These are phyloP conservation scores for Sarocladium brachiariae DNA, from an alignment of 2,329 filamentous ascomycete genomes.

Conservation along the genomic window DNA sequence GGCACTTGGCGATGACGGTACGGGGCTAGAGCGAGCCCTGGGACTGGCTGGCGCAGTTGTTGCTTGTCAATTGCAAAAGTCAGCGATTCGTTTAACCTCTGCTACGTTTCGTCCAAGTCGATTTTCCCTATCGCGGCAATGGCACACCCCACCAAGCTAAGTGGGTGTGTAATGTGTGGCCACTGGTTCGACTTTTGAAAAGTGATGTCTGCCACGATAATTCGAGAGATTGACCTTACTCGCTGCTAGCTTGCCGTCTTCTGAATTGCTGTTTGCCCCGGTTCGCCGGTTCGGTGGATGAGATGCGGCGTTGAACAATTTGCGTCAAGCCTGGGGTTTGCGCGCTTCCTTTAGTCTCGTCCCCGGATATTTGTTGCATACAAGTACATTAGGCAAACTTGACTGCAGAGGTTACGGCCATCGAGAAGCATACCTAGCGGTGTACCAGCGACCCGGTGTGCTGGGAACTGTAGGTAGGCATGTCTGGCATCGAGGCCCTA, in stretches of 20 bases:
- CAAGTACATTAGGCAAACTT: too few relatives aligned
- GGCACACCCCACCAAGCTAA: not conserved
- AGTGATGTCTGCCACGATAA: conserved; percentile 8
- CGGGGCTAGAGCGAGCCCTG: not conserved
- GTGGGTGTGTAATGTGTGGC: conserved; percentile 7
- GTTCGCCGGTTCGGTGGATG: too few relatives aligned
- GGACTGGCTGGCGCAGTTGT: conserved; percentile 8
- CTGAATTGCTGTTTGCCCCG: too few relatives aligned
- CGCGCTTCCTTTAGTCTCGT: too few relatives aligned
- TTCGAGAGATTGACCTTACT: not conserved
- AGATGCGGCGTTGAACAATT: too few relatives aligned
- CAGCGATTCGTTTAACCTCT: not conserved
- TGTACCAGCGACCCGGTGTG: not conserved
- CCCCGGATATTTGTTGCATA: too few relatives aligned
- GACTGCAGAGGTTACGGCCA: not conserved
- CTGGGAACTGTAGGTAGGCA: not conserved
- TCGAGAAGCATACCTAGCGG: not conserved
- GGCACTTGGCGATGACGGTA: conserved; percentile 8
- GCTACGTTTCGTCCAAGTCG: conserved; percentile 4
- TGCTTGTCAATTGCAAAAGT: conserved; percentile 5
- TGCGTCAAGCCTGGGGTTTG: too few relatives aligned
- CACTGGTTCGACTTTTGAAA: conserved; percentile 5
- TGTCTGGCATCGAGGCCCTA: not conserved
- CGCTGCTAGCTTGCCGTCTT: too few relatives aligned
- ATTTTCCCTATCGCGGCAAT: not conserved